Conservation (phyloP, 208 protist species). For the Strigomonas culicis region DNA sequence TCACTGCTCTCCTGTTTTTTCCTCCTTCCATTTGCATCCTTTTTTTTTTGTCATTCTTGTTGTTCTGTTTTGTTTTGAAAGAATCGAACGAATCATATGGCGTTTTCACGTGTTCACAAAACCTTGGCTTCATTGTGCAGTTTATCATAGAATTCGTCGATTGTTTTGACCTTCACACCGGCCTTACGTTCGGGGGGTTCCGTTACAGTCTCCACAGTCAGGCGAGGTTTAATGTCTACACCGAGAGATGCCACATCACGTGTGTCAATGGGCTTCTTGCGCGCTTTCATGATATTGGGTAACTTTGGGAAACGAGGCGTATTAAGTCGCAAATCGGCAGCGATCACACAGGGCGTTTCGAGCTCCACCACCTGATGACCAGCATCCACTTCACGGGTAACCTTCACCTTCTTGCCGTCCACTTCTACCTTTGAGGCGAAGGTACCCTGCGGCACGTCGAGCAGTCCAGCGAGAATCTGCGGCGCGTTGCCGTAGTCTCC, state of each 20-base stretch:
- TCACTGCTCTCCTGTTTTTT: neutral
- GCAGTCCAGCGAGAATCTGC: constrained; percentile 92
- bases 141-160: constrained; percentile 91
- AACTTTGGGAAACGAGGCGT: constrained; percentile 95
- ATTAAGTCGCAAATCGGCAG: constrained; percentile 93
- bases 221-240: constrained; percentile 76
- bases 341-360: constrained; percentile 82
- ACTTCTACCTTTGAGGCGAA: constrained; percentile 91
- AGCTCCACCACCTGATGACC: constrained; percentile 91
- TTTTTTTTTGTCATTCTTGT: constrained; percentile 13
- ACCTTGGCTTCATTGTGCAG: constrained; percentile 92
- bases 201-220: constrained; percentile 60
- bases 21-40: too few species aligned
- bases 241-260: constrained; percentile 68
- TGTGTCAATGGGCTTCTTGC: constrained; percentile 93
- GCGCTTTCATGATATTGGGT: constrained; percentile 98
- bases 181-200: constrained; percentile 84
- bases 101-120: constrained; percentile 31
- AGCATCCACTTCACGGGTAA: constrained; percentile 94
- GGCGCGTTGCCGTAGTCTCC: constrained; percentile 93
- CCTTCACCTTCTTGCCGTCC: constrained; percentile 64
- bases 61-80: neutral
- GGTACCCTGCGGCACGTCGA: constrained; percentile 93
- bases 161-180: constrained; percentile 87
- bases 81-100: neutral